Evolutionary conservation across 2,329 filamentous ascomycete genomes (phyloP), one percentile per base, ranked within the genome.

Genomic region (Aspergillus sergii): DNA sequence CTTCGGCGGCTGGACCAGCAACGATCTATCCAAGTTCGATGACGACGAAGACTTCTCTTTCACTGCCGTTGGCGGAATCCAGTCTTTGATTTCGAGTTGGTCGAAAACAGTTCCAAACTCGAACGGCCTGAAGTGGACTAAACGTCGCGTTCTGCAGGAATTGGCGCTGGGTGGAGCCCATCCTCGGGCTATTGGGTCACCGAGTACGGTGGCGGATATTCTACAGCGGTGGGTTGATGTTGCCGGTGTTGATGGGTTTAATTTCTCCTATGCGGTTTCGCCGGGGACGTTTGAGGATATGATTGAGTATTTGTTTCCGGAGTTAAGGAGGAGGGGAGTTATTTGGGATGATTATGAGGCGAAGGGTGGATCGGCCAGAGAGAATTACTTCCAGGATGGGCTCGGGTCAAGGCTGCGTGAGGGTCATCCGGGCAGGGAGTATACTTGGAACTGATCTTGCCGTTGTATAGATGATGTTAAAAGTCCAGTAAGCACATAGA

Each of bases 31-130:
- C 72, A 59, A 72, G 0, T 81, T 77, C 59, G 70, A 72, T 0
- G 80, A 82, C 48, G 80, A 83, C 51, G 77, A 81, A 28, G 79
- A 82, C 60, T 80, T 83, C 60, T 71, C 76, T 2, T 81, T 82
- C 62, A 71, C 72, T 7, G 74, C 73, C 2, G 73, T 75, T 0
- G 75, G 77, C 0, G 78, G 76, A 2, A 78, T 83, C 6, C 77
- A 79, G 16, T 78, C 75, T 21, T 73, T 81, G 71, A 78, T 81
- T 19, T 76, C 72, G 32, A 71, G 74, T 26, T 81, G 79, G 79
- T 76, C 78, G 0, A 74, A 72, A 9, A 80, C 78, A 0, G 77
- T 80, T 0, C 79, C 78, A 0, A 77, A 77, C 4, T 75, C 74
- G 0, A 69, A 78, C 32, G 75, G 73, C 1, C 62, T 74, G 46